phyloP scores from a whole-genome alignment of 306 rosid genomes.

The Delonix regia region DNA sequence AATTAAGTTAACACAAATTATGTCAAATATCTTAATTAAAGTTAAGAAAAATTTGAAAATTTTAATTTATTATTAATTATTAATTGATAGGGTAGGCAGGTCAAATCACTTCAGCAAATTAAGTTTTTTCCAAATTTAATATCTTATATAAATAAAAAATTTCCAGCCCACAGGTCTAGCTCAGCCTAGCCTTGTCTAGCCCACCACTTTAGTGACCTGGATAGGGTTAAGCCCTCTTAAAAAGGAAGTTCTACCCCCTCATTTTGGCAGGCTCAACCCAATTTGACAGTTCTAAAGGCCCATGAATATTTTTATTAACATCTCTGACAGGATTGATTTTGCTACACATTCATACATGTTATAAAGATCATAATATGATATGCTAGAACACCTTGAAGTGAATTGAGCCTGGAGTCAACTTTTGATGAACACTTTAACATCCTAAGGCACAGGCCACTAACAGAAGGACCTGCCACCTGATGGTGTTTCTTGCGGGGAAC shows the following conservation, averaged over 20 bases:
- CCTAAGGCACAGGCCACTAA: slow-evolving; percentile 47
- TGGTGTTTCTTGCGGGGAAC: slow-evolving; percentile 48
- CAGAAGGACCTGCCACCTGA: slow-evolving; percentile 77
- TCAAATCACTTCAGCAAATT: background rate
- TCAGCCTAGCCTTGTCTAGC: slow-evolving; percentile 1
- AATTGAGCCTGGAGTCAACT: slow-evolving; percentile 38
- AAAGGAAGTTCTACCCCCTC: background rate
- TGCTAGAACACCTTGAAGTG: slow-evolving; percentile 7
- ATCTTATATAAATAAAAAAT: background rate
- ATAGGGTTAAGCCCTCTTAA: background rate
- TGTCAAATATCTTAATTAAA: background rate
- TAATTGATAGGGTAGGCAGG: background rate
- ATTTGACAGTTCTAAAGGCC: background rate
- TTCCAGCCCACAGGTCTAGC: background rate
- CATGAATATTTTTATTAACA: background rate
- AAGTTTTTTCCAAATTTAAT: background rate
- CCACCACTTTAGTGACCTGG: background rate
- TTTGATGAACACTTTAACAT: slow-evolving; percentile 29
- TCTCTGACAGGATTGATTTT: background rate
- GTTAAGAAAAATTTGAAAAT: no score
- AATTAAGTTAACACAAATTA: background rate
- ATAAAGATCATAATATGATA: slow-evolving; percentile 12
- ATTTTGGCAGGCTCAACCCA: background rate
- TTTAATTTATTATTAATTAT: no score
- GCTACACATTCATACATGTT: background rate